Conservation (phyloP, 768 basidiomycete species). For the Suillus tomentosus region DNA sequence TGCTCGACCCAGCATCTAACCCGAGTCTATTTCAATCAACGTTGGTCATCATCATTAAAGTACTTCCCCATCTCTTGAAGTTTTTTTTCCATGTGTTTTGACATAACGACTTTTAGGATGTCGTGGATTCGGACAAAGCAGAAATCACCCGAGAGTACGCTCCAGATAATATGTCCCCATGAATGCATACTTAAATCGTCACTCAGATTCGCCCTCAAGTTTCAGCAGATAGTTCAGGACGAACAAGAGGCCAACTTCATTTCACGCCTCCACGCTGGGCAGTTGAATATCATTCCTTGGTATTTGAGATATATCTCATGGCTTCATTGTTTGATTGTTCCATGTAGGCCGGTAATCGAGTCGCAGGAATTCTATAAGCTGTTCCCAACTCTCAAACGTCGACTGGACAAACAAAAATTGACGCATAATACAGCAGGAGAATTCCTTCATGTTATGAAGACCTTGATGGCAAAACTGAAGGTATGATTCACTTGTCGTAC, state of each 20-base stretch:
- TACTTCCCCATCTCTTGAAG: constrained; percentile 10
- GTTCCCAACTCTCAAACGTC: constrained; percentile 48
- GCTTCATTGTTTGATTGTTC: background rate
- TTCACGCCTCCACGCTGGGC: constrained; percentile 56
- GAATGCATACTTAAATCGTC: background rate
- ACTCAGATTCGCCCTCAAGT: constrained; percentile 54
- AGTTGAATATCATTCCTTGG: constrained; percentile 63
- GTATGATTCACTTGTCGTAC: constrained; percentile 27
- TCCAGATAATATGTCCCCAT: background rate
- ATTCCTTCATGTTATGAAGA: constrained; percentile 60
- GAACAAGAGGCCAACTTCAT: constrained; percentile 67
- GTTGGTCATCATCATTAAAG: constrained; percentile 66
- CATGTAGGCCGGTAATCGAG: constrained; percentile 54
- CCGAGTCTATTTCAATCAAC: constrained; percentile 61
- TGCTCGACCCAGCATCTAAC: constrained; percentile 60
- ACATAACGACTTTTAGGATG: constrained; percentile 43
- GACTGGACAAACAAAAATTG: constrained; percentile 48
- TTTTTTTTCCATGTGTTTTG: background rate
- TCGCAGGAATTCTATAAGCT: constrained; percentile 60
- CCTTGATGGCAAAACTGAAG: constrained; percentile 69
- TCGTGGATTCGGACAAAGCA: constrained; percentile 58
- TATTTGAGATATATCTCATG: constrained; percentile 7
- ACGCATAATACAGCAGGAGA: constrained; percentile 54
- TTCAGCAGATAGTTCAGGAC: constrained; percentile 59
- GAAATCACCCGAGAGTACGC: constrained; percentile 62